Evolutionary conservation across 2,329 filamentous ascomycete species (phyloP), one percentile per base, ranked within the genome.

Genomic region (Alternaria burnsii): DNA sequence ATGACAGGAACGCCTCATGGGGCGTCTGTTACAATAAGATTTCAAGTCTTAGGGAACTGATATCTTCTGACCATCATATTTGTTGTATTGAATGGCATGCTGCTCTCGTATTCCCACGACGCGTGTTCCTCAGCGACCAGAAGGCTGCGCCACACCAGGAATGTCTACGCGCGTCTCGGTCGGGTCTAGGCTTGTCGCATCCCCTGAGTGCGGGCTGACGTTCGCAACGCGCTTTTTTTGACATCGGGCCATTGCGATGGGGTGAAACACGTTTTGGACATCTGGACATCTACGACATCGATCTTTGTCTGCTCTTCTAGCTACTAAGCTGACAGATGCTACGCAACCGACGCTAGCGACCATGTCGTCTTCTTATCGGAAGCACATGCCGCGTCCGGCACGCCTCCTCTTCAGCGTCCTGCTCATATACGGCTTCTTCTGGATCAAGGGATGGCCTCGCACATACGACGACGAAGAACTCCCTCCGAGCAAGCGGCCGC

Each of bases 381-480:
- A 64, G 34, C 56, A 62, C 48, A 58, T 74, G 44, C 67, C 67
- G 51, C 66, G 73, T 46, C 61, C 68, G 28, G 56, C 61, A n/a
- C 72, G 73, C 43, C 46, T 73, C 24, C 18, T 76, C 22, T 5
- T 70, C 30, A 48, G 68, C 46, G 44, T 67, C 16, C 51, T 61
- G 36, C 56, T 66, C 55, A 53, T 73, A 12, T 77, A 72, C 42
- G 71, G 58, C 51, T 72, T 75, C 62, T 65, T 62, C 53, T 77
- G 73, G 74, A 62, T 77, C 58, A 76, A 71, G 53, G 71, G 71
- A 58, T 76, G 73, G 68, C 74, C 74, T 9, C 66, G 63, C 14
- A 59, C 66, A 32, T 76, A 75, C 62, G 74, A 77, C 61, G 73
- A 76, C 38, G 73, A 76, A 48, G 71, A 75, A 46, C 61, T 75